Evolutionary conservation across 371 early-diverging fungal species (phyloP).

Genomic region (Thermomucor indicae-seudaticae): DNA sequence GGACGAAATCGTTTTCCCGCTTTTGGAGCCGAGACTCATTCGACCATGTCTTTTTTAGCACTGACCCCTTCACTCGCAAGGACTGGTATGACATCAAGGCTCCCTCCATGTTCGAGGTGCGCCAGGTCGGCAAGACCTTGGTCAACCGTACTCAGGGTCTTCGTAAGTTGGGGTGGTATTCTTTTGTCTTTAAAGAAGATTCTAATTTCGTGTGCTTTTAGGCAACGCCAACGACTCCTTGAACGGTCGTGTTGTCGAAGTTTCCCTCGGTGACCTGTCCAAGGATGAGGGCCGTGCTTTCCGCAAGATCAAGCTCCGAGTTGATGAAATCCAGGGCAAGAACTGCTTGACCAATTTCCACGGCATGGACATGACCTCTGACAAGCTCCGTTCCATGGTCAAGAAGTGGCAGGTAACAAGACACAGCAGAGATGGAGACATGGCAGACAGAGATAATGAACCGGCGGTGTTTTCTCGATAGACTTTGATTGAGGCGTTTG

Average conservation of each 20-base stretch:
- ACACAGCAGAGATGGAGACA: too few species aligned
- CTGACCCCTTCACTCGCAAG: slow-evolving; percentile 97
- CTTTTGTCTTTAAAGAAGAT: too few species aligned
- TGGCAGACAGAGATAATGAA: too few species aligned
- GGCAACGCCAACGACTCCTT: slow-evolving; percentile 96
- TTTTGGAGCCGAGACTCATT: slow-evolving; percentile 1
- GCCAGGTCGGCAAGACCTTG: slow-evolving; percentile 97
- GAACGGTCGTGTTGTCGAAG: slow-evolving; percentile 97
- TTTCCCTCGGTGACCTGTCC: slow-evolving; percentile 98
- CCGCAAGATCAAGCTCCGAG: slow-evolving; percentile 98
- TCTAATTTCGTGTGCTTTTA: too few species aligned
- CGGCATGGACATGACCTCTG: slow-evolving; percentile 99
- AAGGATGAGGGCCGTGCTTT: slow-evolving; percentile 92
- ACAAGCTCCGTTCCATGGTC: slow-evolving; percentile 99
- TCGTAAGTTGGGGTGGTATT: slow-evolving; percentile 65
- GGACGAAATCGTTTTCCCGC: too few species aligned
- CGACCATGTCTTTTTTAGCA: slow-evolving; percentile 38
- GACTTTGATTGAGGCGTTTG: slow-evolving; percentile 93
- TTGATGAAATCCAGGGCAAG: slow-evolving; percentile 98
- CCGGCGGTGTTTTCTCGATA: too few species aligned
- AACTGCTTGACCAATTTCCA: slow-evolving; percentile 99
- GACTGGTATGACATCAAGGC: slow-evolving; percentile 99
- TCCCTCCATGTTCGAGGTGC: slow-evolving; percentile 92
- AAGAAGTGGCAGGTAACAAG: slow-evolving; percentile 99
- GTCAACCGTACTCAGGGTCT: slow-evolving; percentile 99